Conservation (phyloP, 208 protist genomes). For the Trypanosoma boissoni region DNA sequence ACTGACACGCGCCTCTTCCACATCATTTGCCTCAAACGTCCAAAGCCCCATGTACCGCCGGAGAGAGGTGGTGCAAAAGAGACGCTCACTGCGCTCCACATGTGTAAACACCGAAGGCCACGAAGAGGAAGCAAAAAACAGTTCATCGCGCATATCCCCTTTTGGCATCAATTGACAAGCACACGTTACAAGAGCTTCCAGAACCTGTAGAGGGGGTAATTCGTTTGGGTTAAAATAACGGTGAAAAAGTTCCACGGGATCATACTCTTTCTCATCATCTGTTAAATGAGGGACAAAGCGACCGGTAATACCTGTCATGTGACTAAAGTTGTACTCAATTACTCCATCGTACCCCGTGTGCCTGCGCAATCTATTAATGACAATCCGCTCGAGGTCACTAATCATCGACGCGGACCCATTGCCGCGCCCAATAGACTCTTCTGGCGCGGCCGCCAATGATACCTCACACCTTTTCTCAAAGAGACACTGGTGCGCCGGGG, state of each 20-base stretch:
- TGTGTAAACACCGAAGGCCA: constrained; percentile 30
- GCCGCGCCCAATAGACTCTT: too few relatives aligned
- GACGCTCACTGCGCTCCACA: constrained; percentile 10
- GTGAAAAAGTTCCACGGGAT: constrained; percentile 21
- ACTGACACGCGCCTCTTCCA: not conserved
- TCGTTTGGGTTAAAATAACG: not conserved
- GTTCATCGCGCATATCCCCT: not conserved
- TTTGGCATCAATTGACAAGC: constrained; percentile 12
- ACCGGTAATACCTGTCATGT: constrained; percentile 21
- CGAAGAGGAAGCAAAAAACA: not conserved
- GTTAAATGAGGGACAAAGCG: constrained; percentile 7
- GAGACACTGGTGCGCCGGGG: too few relatives aligned
- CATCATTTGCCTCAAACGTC: constrained; percentile 25
- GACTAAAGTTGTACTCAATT: constrained; percentile 24
- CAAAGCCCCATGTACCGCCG: constrained; percentile 27
- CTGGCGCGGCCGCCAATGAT: too few relatives aligned
- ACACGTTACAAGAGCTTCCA: constrained; percentile 12
- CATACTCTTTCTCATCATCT: not conserved
- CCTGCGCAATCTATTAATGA: constrained; percentile 1
- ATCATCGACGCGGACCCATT: constrained; percentile 7
- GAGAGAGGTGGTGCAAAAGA: constrained; percentile 29
- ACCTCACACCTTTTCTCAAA: too few relatives aligned
- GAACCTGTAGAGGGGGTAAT: constrained; percentile 22
- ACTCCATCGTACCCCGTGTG: constrained; percentile 22
- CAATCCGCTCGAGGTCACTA: constrained; percentile 6